Percentiles rank a stretch among this genome's conserved stretches.
Conservation (phyloP, 1,284 basidiomycete species). For the Boletus hoseneyae region DNA sequence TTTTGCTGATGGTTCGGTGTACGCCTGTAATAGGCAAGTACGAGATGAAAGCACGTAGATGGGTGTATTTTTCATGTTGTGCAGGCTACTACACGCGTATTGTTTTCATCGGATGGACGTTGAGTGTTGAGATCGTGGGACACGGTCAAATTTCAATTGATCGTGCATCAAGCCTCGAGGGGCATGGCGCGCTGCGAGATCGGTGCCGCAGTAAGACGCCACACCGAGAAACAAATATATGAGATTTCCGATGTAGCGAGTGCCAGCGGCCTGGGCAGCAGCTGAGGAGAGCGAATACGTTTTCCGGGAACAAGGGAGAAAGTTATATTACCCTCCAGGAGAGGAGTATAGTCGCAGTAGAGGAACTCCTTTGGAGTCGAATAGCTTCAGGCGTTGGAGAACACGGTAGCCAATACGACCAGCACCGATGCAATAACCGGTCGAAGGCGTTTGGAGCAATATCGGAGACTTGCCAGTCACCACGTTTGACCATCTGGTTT, state of each 20-base stretch:
- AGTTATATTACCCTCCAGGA: constrained; percentile 53
- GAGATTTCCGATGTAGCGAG: constrained; percentile 74
- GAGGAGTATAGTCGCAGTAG: constrained; percentile 87
- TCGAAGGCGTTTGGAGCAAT: constrained; percentile 82
- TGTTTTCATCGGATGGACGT: constrained; percentile 8
- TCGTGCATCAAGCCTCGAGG: too few species aligned
- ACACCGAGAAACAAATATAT: constrained; percentile 83
- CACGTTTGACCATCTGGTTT: constrained; percentile 72
- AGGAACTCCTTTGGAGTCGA: constrained; percentile 88
- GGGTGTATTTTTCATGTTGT: not conserved
- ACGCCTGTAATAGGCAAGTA: constrained; percentile 43
- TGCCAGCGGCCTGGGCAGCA: constrained; percentile 67
- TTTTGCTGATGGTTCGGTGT: not conserved
- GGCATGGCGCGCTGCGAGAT: too few species aligned
- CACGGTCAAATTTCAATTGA: too few species aligned
- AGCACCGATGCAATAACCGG: constrained; percentile 79
- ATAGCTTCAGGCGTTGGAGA: constrained; percentile 81
- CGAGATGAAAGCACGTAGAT: constrained; percentile 57
- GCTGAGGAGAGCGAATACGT: constrained; percentile 40
- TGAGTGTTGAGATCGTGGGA: too few species aligned
- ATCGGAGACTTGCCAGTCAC: constrained; percentile 82
- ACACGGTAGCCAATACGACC: constrained; percentile 90
- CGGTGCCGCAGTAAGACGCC: too few species aligned
- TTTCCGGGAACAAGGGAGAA: constrained; percentile 29
- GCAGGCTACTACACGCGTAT: not conserved